Conservation (phyloP, 2,329 filamentous ascomycete species). For the Sclerotinia trifoliorum region DNA sequence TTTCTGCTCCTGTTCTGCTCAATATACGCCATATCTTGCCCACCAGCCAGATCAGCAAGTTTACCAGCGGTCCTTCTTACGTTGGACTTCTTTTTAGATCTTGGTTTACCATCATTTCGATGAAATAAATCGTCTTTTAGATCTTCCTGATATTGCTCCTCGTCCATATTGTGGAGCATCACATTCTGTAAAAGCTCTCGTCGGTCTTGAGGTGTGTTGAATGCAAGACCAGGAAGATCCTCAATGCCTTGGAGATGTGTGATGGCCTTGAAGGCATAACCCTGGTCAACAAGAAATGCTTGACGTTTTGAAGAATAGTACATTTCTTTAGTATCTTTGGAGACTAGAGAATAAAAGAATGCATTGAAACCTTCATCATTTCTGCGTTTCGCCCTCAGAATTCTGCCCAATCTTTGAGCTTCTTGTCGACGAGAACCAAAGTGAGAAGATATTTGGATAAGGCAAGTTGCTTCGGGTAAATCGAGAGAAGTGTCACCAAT, state of each 20-base stretch:
- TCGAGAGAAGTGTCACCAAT: slow-evolving; percentile 99
- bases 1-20: slow-evolving; percentile 76
- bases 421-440: slow-evolving; percentile 97
- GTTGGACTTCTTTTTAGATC: slow-evolving; percentile 53
- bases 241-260: slow-evolving; percentile 92
- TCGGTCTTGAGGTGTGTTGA: slow-evolving; percentile 74
- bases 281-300: slow-evolving; percentile 95
- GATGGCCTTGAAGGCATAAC: slow-evolving; percentile 98
- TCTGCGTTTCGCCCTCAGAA: slow-evolving; percentile 88
- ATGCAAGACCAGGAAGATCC: slow-evolving; percentile 75
- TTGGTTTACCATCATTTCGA: slow-evolving; percentile 40
- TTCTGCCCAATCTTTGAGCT: slow-evolving; percentile 88
- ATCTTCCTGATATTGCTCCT: slow-evolving; percentile 42
- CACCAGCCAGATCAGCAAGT: slow-evolving; percentile 81
- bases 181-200: slow-evolving; percentile 87
- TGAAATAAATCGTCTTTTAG: slow-evolving; percentile 61
- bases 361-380: slow-evolving; percentile 99
- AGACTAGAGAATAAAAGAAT: slow-evolving; percentile 97
- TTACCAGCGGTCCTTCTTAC: slow-evolving; percentile 80
- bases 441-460: slow-evolving; percentile 97
- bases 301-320: slow-evolving; percentile 95
- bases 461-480: slow-evolving; percentile 89
- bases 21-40: slow-evolving; percentile 95
- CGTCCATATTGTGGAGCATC: slow-evolving; percentile 70
- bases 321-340: slow-evolving; percentile 98